Base-by-base conservation (phyloP, 371 early-diverging fungal species). In the Capniomyces stellatus region DNA sequence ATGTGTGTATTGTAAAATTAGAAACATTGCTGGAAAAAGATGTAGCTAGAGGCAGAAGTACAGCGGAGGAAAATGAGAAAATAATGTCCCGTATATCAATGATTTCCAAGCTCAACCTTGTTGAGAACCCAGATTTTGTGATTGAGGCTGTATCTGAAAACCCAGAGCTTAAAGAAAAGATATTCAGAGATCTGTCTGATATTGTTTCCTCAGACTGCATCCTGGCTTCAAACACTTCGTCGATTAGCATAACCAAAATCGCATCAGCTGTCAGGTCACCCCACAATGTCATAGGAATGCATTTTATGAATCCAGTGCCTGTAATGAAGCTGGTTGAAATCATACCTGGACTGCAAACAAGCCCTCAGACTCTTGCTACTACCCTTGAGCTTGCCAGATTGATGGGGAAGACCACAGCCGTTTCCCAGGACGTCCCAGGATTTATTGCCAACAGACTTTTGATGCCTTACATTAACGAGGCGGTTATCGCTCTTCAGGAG, bases 381-480 rank as follows among this genome's bases (percentile, higher is more conserved):
- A 97, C 95, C 8, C 66, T 78, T 55, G 76, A 69, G 2, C 64
- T 97, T 24, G 88, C 95, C 0, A 63, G 73, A 30, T 67, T 70
- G 25, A 91, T 97, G 93, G 92, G 91, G 53, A 97, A 97, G 76
- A 87, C 83, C 23, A 82, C 82, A 50, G 92, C 95, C 18, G 69
- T 76, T 56, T 78, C 79, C 44, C 71, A 76, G 60, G 97, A 97
- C 72, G 83, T 87, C 51, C 97, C 97, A 29, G 97, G 97, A 8
- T 97, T 97, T 62, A 91, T 97, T 44, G 94, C 95, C 30, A 97
- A 97, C 73, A 72, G 97, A 22, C 60, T 97, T 54, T 73, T 95
- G 69, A 97, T 97, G 93, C 97, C 97, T 22, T 97, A 94, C 70
- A 97, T 97, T 61, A 97, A 97, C 71, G 97, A 97, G 71, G 95